Base-by-base conservation (phyloP, 768 basidiomycete genomes). In the Lentinula boryana region DNA sequence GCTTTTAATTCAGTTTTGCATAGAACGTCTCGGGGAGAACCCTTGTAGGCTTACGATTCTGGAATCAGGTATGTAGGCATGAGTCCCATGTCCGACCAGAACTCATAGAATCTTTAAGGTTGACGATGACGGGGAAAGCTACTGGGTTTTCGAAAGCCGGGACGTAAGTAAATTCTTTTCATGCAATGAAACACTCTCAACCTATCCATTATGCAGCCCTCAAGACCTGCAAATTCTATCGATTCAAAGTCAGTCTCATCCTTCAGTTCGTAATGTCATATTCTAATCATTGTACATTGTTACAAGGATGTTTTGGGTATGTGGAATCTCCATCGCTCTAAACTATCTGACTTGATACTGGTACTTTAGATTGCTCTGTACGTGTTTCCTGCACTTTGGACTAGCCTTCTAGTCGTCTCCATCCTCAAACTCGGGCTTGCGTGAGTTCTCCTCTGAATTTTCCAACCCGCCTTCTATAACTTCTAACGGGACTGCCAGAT, bases 121-220 rank as follows among this genome's bases (percentile, higher is more conserved):
- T 13, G 95, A 98, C 68, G 95, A 98, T 58, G 95, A 98, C 65
- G 97, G 97, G 2, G 92, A 96, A 72, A 83, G 81, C 72, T 95
- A 88, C 66, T 99, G 97, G 97, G 95, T 99, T 10, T 99, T 99
- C 65, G 97, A 99, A 75, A 91, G 90, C 68, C 84, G 95, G 68
- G 95, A 98, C 73, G 96, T 96, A 74, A 69, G 90, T 76, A 31
- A 21, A 4, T 48, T 41, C 52, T 15, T 9, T 33, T 31, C 33
- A 35, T 9, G 31, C 44, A 9, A 55, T 15, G 18, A 21, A 43
- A 13, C 48, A 33, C 13, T 16, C 32, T 48, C 27, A 21, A 48
- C 16, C 7, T 33, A 50, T 23, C 23, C 32, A 13, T 43, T 44
- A 8, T 55, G 16, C 57, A 96, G 94, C 91, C 95, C 33, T 89